Percentiles rank a stretch among this genome's conserved stretches.
Evolutionary conservation across 306 rosid genomes (phyloP).

Genomic region (Malus sylvestris): DNA sequence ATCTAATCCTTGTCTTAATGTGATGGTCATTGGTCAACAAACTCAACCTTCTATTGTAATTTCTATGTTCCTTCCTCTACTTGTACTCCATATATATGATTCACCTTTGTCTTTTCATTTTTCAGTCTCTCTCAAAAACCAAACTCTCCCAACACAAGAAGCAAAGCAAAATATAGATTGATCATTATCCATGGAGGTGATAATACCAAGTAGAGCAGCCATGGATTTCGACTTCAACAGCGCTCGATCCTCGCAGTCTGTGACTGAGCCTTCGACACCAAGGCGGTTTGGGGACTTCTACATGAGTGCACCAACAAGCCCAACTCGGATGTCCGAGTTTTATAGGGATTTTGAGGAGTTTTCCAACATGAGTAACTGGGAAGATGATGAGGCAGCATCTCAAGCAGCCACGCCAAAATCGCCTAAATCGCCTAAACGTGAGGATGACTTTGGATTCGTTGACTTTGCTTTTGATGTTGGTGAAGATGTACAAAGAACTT

Average conservation of each 20-base stretch:
- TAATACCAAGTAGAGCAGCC: conserved; percentile 25
- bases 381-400: not conserved
- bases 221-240: conserved; percentile 51
- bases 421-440: not conserved
- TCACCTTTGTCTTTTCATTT: not conserved
- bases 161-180: not conserved
- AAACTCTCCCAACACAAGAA: not conserved
- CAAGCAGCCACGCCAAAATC: not conserved
- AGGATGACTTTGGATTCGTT: not conserved
- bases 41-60: not conserved
- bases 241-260: conserved; percentile 31
- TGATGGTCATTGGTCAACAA: conserved; percentile 23
- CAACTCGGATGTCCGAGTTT: conserved; percentile 47
- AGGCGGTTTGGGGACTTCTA: conserved; percentile 42
- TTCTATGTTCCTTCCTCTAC: conserved; percentile 6
- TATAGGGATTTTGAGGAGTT: conserved; percentile 34
- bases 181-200: conserved; percentile 44
- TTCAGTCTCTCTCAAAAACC: not conserved
- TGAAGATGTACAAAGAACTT: conserved; percentile 24
- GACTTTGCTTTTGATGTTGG: conserved; percentile 59
- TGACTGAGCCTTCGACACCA: conserved; percentile 59
- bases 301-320: conserved; percentile 76
- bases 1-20: not conserved
- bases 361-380: conserved; percentile 1
- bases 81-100: not conserved